Percentiles rank a stretch among this genome's conserved stretches.
Evolutionary conservation across 441 rosid species (phyloP).

Genomic region (Populus tomentosa): DNA sequence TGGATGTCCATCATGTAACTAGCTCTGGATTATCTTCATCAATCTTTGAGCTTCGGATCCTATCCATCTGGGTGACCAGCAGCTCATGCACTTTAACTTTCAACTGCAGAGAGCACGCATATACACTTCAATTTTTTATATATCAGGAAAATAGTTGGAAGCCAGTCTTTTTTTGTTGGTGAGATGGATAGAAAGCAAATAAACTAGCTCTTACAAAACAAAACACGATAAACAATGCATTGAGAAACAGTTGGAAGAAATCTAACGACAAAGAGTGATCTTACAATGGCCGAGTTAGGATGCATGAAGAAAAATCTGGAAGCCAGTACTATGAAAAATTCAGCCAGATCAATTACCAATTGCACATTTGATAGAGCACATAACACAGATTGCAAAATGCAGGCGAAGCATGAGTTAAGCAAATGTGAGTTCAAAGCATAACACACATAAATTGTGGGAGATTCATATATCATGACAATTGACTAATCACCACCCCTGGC

Average conservation of each 20-base stretch:
- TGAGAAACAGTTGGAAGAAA: not conserved
- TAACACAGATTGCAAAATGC: not conserved
- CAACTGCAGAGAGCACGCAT: conserved; percentile 46
- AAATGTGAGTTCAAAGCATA: not conserved
- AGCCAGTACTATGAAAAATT: not conserved
- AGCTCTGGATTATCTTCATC: conserved; percentile 3
- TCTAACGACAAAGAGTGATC: not conserved
- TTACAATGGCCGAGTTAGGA: not conserved
- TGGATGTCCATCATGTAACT: not conserved
- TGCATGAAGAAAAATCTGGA: not conserved
- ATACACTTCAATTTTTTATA: conserved; percentile 7
- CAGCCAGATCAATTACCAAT: not conserved
- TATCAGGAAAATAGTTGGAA: not conserved
- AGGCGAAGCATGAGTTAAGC: not conserved
- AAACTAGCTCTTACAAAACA: not conserved
- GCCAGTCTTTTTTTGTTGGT: not conserved
- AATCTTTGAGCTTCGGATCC: conserved; percentile 36
- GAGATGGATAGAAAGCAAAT: not conserved
- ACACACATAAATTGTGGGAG: not conserved
- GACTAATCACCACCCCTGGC: not conserved
- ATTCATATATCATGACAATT: not conserved
- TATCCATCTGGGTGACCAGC: conserved; percentile 58
- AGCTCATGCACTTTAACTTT: conserved; percentile 53
- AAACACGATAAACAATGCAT: not conserved
- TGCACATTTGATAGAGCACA: not conserved